Evolutionary conservation across 768 basidiomycete species (phyloP).

Genomic region (Harrya chromipes): DNA sequence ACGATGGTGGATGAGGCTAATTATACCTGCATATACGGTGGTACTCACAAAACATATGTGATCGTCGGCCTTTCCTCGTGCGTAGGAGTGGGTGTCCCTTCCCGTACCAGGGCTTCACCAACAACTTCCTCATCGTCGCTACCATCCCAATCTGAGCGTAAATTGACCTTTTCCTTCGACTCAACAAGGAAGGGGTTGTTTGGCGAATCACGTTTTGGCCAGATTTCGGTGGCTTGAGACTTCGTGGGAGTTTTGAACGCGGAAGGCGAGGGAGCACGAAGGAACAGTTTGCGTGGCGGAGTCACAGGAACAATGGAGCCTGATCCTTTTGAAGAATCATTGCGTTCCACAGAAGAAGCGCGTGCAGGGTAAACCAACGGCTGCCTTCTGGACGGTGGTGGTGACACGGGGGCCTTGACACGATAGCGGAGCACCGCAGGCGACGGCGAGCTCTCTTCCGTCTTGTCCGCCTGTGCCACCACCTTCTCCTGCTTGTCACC

Average conservation of each 20-base stretch:
- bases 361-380: conserved; percentile 27
- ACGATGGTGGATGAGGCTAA: conserved; percentile 2
- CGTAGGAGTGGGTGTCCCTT: conserved; percentile 36
- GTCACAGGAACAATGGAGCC: conserved; percentile 22
- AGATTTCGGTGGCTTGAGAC: conserved; percentile 33
- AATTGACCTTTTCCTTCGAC: conserved; percentile 17
- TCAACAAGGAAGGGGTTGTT: conserved; percentile 68
- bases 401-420: conserved; percentile 52
- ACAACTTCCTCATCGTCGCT: conserved; percentile 34
- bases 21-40: not conserved
- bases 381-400: conserved; percentile 62
- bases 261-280: conserved; percentile 21
- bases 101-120: conserved; percentile 32
- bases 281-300: conserved; percentile 21
- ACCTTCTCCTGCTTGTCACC: conserved; percentile 7
- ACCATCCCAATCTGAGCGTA: conserved; percentile 30
- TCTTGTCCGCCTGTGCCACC: conserved; percentile 5
- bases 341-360: conserved; percentile 24
- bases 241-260: conserved; percentile 41
- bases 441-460: conserved; percentile 30
- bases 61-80: conserved; percentile 58
- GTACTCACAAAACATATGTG: conserved; percentile 70
- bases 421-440: conserved; percentile 34
- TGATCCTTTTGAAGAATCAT: conserved; percentile 1
- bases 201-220: conserved; percentile 57